Base-by-base conservation (phyloP, 306 rosid genomes). In the Rosa persica region DNA sequence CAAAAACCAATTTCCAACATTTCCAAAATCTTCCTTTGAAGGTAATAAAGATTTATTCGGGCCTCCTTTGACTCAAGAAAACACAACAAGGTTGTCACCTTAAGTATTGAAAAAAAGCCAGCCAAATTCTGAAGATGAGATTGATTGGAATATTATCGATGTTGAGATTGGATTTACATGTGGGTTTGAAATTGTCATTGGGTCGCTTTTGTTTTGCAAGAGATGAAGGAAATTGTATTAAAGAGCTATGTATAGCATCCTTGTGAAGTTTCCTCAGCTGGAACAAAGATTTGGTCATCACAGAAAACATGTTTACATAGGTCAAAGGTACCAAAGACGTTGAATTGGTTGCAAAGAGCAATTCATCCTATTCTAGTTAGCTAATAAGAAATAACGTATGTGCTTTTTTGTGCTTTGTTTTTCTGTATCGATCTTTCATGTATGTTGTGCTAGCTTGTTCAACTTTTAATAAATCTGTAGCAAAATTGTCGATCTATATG, bases 11-110 rank as follows among this genome's bases (percentile, higher is more conserved):
- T 0, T 87, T 27, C 15, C 61, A 17, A 38, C 88, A 6, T 84
- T 85, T 77, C 0, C 47, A 12, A 4, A 3, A 2, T 51, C 1
- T 1, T 82, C 78, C 0, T 87, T 55, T 2, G 0, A 0, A 5
- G 85, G 82, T 0, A 87, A 87, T 6, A 0, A 9, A 44, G 82
- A 75, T 47, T 78, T 87, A 4, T 85, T 85, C 0, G 90, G 88
- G 19, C 1, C 2, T 5, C 88, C 90, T 2, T 51, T 67, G 23
- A 52, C 58, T 8, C 23, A 17, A 19, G 58, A 52, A 1, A 19
- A 52, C 58, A 52, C 0, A 52, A 6, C 23, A 6, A 17, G 7
- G 22, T 6, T 19, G 23, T 19, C 58, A 52, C 0, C 58, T 52
- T 2, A 8, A 5, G 8, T 5, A 49, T 5, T n/a, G 5, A 20